Evolutionary conservation across 2,329 filamentous ascomycete genomes (phyloP).

Genomic region (Aspergillus costaricaensis): DNA sequence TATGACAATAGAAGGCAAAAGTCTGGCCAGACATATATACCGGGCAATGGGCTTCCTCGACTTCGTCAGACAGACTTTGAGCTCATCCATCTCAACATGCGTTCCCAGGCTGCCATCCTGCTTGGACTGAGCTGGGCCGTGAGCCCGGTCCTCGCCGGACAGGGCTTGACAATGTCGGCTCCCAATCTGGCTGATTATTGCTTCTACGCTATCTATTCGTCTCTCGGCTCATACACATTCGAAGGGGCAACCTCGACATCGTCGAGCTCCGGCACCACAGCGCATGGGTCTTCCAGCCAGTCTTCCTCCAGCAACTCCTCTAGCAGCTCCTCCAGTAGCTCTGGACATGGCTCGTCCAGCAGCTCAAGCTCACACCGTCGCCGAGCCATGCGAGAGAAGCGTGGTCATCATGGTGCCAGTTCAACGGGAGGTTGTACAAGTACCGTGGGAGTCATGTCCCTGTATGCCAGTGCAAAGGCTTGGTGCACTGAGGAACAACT

Average conservation of each 20-base stretch:
- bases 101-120: not conserved
- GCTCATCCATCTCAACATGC: not conserved
- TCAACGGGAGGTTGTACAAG: constrained; percentile 2
- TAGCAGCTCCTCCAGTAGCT: not conserved
- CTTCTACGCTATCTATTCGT: not conserved
- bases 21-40: not conserved
- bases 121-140: not conserved
- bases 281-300: not conserved
- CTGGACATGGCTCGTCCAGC: not conserved
- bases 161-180: not conserved
- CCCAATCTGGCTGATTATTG: constrained; percentile 5
- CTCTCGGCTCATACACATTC: not conserved
- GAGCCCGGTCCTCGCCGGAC: not conserved
- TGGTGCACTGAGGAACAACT: constrained; percentile 9
- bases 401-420: not conserved
- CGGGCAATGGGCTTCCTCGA: not conserved
- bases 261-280: not conserved
- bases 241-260: not conserved
- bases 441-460: constrained; percentile 1
- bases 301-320: not conserved
- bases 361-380: not conserved
- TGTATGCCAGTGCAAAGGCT: constrained; percentile 13
- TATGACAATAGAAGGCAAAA: not conserved
- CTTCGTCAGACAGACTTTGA: not conserved
- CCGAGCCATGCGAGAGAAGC: not conserved